Base-by-base conservation (phyloP, 1,284 basidiomycete genomes). In the Athelia sp. region DNA sequence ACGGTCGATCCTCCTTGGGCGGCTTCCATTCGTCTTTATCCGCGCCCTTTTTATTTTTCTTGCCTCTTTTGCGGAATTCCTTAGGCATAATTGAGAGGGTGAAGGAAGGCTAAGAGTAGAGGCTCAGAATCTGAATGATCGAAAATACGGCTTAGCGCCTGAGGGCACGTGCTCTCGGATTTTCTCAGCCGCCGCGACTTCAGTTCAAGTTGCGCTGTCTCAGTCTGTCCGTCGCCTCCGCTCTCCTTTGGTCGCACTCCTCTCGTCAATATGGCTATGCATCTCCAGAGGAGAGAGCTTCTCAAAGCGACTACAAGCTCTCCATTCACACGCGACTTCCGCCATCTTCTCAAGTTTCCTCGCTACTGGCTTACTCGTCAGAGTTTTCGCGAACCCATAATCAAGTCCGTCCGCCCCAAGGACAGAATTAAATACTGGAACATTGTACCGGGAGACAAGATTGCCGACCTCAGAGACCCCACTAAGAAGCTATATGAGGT, bases 401-500 rank as follows among this genome's bases (percentile, higher is more conserved):
- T 70, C 17, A 85, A 84, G 62, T 74, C 77, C 38, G 79, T 78
- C 47, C 72, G 76, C 32, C 74, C 78, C 15, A 75, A 75, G 52
- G 84, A 90, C 58, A 76, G 88, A 48, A 86, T 92, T 47, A 88
- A 89, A 64, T 83, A 79, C 62, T 92, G 88, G 88, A 92, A 91
- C 58, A 77, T 92, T 53, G 83, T 90, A 23, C 87, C 89, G 8
- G 88, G 88, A n/a, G 88, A 92, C 67, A 78, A 78, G 50, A 79
- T 92, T 58, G 76, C 84, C 47, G 56, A 90, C 48, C 74, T 78
- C 9, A 86, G 86, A 21, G 84, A 89, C 64, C 72, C 72, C 51
- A 71, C 72, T 42, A 75, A 75, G 44, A 72, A 64, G 2, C 63
- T 89, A 34, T 78, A 81, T 44, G 83, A 90, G 61, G 87, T 91